Percentiles rank a stretch among this genome's conserved stretches.
phyloP scores from a whole-genome alignment of 805 yeast species.

The Kuraishia molischiana region DNA sequence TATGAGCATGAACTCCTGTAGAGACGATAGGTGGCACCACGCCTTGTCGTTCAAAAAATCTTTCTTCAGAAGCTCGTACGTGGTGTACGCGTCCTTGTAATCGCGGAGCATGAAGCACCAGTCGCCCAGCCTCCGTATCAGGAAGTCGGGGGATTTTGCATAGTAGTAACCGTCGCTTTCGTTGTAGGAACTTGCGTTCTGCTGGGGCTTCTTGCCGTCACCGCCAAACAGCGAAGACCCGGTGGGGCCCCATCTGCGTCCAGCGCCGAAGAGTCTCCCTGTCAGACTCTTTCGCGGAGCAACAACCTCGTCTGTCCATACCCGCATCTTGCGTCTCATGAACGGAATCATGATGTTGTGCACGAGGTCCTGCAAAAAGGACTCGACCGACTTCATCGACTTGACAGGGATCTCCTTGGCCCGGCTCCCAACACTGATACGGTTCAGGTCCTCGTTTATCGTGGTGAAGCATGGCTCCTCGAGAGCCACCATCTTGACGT shows the following conservation, averaged over 20 bases:
- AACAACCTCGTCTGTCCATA: constrained; percentile 80
- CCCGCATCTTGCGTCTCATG: constrained; percentile 72
- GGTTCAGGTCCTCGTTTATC: constrained; percentile 36
- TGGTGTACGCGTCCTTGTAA: constrained; percentile 72
- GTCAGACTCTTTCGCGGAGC: constrained; percentile 71
- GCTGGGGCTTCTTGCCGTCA: constrained; percentile 1
- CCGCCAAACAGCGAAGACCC: neutral
- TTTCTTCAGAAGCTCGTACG: constrained; percentile 73
- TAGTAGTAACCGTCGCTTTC: constrained; percentile 47
- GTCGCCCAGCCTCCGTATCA: constrained; percentile 77
- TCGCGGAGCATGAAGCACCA: constrained; percentile 90
- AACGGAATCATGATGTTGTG: constrained; percentile 56
- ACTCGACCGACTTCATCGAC: constrained; percentile 18
- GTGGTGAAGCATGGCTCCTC: constrained; percentile 23
- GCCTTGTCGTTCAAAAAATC: constrained; percentile 74
- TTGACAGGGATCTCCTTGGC: constrained; percentile 9
- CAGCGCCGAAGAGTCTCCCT: constrained; percentile 60
- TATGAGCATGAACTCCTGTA: constrained; percentile 82
- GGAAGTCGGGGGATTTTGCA: constrained; percentile 58
- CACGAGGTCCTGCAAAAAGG: constrained; percentile 36
- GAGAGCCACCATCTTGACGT: constrained; percentile 5
- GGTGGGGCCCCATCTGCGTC: constrained; percentile 37
- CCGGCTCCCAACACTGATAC: constrained; percentile 1
- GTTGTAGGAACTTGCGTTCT: constrained; percentile 30
- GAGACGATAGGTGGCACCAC: constrained; percentile 70